Percentiles rank a stretch among this genome's conserved stretches.
Evolutionary conservation across 805 yeast species (phyloP).

Genomic region (Lachancea dasiensis): DNA sequence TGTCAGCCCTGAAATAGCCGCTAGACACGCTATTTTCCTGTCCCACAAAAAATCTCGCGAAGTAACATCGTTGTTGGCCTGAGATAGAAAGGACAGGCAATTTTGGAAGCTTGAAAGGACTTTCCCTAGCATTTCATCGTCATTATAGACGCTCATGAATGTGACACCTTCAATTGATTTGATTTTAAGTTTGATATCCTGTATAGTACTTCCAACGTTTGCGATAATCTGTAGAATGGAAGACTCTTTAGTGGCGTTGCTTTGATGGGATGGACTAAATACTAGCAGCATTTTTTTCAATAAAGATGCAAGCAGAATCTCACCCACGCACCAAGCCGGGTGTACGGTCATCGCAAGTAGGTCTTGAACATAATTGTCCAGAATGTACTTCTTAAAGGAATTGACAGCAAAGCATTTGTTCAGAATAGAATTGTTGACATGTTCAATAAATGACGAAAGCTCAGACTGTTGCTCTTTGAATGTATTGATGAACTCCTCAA

Average conservation of each 20-base stretch:
- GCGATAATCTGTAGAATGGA: slow-evolving; percentile 59
- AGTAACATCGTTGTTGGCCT: background rate
- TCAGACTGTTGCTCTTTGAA: slow-evolving; percentile 6
- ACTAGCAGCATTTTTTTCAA: slow-evolving; percentile 39
- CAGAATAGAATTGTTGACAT: slow-evolving; percentile 22
- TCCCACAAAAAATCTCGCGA: slow-evolving; percentile 2
- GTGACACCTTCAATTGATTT: background rate
- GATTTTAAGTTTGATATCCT: slow-evolving; percentile 25
- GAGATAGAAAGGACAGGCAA: background rate
- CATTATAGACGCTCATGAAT: background rate
- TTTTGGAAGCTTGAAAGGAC: background rate
- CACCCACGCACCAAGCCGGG: slow-evolving; percentile 63
- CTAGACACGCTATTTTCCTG: slow-evolving; percentile 2
- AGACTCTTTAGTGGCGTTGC: slow-evolving; percentile 40
- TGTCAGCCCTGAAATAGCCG: background rate
- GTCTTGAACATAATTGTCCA: slow-evolving; percentile 56
- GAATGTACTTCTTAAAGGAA: slow-evolving; percentile 31
- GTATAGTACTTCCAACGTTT: slow-evolving; percentile 46
- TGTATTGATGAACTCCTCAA: slow-evolving; percentile 4
- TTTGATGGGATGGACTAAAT: slow-evolving; percentile 34
- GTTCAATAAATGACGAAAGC: slow-evolving; percentile 15
- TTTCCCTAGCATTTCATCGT: background rate
- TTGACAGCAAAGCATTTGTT: slow-evolving; percentile 24
- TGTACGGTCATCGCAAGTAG: slow-evolving; percentile 40
- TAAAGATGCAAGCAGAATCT: slow-evolving; percentile 41